Conservation (phyloP, 768 basidiomycete species). For the Amanita muscaria region DNA sequence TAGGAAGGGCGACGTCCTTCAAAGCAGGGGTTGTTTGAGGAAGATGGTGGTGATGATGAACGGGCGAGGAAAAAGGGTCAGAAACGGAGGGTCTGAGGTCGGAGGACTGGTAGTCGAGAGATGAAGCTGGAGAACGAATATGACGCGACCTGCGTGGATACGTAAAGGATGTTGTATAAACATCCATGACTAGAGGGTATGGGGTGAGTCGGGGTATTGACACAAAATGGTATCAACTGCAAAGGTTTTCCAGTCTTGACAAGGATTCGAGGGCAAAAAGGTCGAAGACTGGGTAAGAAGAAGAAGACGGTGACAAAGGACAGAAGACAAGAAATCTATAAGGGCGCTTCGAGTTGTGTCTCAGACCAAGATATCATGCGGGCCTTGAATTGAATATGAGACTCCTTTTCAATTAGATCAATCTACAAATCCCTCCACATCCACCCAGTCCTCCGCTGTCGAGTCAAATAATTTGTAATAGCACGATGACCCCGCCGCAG, state of each 20-base stretch:
- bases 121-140: slow-evolving; percentile 52
- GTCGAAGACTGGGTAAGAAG: slow-evolving; percentile 18
- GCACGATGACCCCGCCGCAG: slow-evolving; percentile 40
- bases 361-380: slow-evolving; percentile 32
- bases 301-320: slow-evolving; percentile 16
- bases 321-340: slow-evolving; percentile 2
- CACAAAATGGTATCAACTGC: slow-evolving; percentile 44
- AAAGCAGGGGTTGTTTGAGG: slow-evolving; percentile 28
- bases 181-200: slow-evolving; percentile 61
- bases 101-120: slow-evolving; percentile 49
- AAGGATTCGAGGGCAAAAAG: slow-evolving; percentile 22
- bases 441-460: slow-evolving; percentile 41
- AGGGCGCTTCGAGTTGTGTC: slow-evolving; percentile 23
- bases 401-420: slow-evolving; percentile 10
- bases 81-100: slow-evolving; percentile 38
- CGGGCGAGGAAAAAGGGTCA: slow-evolving; percentile 21
- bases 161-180: slow-evolving; percentile 92
- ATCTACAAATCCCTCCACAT: slow-evolving; percentile 29
- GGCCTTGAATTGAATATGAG: slow-evolving; percentile 22
- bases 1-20: slow-evolving; percentile 29
- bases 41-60: slow-evolving; percentile 31
- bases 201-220: slow-evolving; percentile 43
- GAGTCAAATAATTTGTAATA: slow-evolving; percentile 61
- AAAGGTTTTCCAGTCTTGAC: slow-evolving; percentile 24
- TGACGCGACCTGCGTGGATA: slow-evolving; percentile 78